Evolutionary conservation across 345 rosid species (phyloP).

Genomic region (Gossypium thurberi): DNA sequence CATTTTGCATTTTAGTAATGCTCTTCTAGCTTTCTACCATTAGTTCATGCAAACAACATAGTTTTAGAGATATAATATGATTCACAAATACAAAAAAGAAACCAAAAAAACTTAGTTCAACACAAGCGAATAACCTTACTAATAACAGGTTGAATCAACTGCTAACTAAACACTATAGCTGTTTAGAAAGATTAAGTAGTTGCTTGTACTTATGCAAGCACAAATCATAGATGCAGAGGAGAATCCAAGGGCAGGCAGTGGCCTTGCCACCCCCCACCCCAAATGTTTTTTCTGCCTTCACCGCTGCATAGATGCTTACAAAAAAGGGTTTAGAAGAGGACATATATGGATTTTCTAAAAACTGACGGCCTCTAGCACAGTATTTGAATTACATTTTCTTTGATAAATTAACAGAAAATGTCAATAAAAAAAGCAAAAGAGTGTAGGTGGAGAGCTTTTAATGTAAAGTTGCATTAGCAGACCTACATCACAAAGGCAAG

Average conservation of each 20-base stretch:
- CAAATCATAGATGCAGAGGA: background rate
- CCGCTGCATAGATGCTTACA: background rate
- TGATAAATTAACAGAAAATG: background rate
- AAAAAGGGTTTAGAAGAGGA: background rate
- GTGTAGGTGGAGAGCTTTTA: background rate
- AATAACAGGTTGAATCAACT: background rate
- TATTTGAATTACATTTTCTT: background rate
- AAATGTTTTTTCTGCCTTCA: no score
- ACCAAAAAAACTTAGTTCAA: background rate
- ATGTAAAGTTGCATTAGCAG: background rate
- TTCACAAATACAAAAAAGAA: background rate
- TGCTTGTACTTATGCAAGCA: background rate
- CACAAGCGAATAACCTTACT: conserved; percentile 1
- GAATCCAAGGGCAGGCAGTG: no score
- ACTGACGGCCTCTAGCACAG: background rate
- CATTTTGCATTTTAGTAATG: background rate
- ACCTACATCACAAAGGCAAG: background rate
- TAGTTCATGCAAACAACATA: background rate
- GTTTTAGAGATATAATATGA: background rate
- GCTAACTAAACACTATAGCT: background rate
- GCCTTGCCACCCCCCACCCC: no score
- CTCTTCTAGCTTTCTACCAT: background rate
- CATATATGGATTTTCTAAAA: background rate
- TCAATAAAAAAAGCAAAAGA: background rate
- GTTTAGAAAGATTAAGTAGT: background rate